Evolutionary conservation across 768 basidiomycete species (phyloP).

Genomic region (Pleurotus sapidus): DNA sequence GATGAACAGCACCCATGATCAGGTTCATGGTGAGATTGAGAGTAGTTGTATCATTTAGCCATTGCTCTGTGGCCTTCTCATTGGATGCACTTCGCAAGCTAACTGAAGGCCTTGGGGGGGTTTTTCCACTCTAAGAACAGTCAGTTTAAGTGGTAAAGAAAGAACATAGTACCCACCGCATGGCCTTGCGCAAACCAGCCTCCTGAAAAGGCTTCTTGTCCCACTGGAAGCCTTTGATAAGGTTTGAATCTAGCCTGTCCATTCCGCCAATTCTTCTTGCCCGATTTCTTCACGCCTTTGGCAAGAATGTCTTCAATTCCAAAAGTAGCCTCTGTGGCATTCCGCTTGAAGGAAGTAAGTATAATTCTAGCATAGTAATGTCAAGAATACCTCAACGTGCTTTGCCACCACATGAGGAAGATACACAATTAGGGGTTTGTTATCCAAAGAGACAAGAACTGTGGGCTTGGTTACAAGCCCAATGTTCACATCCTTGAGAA

Average conservation of each 20-base stretch:
- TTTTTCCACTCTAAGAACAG: not conserved
- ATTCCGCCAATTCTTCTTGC: not conserved
- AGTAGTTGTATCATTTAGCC: not conserved
- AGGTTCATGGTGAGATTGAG: not conserved
- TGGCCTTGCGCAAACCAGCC: not conserved
- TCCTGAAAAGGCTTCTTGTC: not conserved
- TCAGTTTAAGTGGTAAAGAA: not conserved
- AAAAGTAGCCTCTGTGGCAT: not conserved
- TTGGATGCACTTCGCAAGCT: not conserved
- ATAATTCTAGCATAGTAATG: too few relatives aligned
- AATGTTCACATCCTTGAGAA: not conserved
- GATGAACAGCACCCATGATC: not conserved
- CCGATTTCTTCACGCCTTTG: not conserved
- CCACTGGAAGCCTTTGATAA: not conserved
- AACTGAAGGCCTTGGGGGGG: not conserved
- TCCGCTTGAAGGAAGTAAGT: too few relatives aligned
- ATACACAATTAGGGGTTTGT: not conserved
- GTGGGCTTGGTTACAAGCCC: not conserved
- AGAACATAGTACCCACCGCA: not conserved
- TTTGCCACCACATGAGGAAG: not conserved
- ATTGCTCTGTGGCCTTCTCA: not conserved
- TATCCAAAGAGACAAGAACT: not conserved
- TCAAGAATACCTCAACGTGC: not conserved
- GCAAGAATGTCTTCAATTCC: not conserved
- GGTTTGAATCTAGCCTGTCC: not conserved